Evolutionary conservation across 169 alveolate species (phyloP), one percentile per base, ranked within the genome.

Genomic region (Plasmodium sp.): DNA sequence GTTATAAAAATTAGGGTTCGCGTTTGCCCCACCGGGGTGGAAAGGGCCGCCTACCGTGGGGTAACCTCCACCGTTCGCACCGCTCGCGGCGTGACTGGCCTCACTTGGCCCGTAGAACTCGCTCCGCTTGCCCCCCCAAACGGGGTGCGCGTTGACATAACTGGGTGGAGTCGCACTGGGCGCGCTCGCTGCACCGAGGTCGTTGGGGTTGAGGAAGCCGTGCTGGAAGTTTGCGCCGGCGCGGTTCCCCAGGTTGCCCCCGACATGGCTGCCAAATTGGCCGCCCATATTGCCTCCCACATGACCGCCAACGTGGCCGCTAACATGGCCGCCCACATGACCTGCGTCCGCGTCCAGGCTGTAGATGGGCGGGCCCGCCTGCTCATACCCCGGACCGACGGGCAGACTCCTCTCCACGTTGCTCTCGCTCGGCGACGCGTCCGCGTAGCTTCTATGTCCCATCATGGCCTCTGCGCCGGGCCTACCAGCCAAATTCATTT

Each of bases 91-190:
- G n/a, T 33, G 43, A 10, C 39, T 12, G 27, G 62, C n/a, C 14
- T 36, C 41, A 83, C 51, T 36, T 58, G 41, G 9, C 5, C 14
- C 22, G 5, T 39, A 9, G 14, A 33, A 56, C 51, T 83, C 71
- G 14, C 34, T 73, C 56, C 58, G 48, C 22, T 84, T 84, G 14
- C 33, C 45, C 1, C 84, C 93, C 16, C 74, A 74, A 54, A 67
- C 58, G 7, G 93, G 93, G 41, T 85, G 93, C 2, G 93, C 33
- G 22, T 22, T 41, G 10, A 48, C 58, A 48, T 48, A 48, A 48
- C 58, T 48, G 14, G 93, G 79, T 18, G 85, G 27, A 5, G 41
- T 3, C 2, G 27, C 82, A 34, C 67, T 85, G 45, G 79, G 56
- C 48, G 39, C 39, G 16, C 27, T 51, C 22, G 77, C 80, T 16